Conservation (phyloP, 2,329 filamentous ascomycete species). For the Penicillium verrucosum region DNA sequence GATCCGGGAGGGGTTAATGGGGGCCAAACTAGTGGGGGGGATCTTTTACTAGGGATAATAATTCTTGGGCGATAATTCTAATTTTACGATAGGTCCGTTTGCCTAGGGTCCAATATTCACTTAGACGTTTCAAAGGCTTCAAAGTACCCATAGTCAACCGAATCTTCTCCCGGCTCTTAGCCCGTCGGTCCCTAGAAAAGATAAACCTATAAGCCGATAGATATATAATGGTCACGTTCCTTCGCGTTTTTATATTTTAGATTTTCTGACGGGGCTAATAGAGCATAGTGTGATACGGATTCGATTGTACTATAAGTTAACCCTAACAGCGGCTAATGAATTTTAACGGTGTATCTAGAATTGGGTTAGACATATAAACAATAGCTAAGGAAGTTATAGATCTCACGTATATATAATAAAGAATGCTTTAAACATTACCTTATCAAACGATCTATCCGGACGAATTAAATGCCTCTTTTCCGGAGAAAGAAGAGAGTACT, state of each 20-base stretch:
- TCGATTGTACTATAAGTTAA: conserved; percentile 41
- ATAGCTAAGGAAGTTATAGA: conserved; percentile 32
- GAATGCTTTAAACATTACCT: conserved; percentile 77
- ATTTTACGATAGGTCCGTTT: conserved; percentile 37
- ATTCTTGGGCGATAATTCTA: conserved; percentile 38
- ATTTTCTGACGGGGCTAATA: too few relatives aligned
- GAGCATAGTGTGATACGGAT: conserved; percentile 36
- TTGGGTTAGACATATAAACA: neutral
- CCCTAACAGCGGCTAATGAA: conserved; percentile 41
- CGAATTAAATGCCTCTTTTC: conserved; percentile 40
- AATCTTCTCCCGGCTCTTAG: too few relatives aligned
- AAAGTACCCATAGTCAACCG: too few relatives aligned
- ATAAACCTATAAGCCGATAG: too few relatives aligned
- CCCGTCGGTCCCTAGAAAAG: too few relatives aligned
- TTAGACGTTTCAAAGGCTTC: too few relatives aligned
- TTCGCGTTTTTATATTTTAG: too few relatives aligned
- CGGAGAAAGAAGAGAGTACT: conserved; percentile 39
- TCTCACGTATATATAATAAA: conserved; percentile 58
- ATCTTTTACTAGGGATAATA: conserved; percentile 13
- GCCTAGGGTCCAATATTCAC: conserved; percentile 36
- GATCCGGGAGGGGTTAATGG: neutral
- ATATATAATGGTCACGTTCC: too few relatives aligned
- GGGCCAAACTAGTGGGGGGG: neutral
- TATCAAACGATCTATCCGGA: conserved; percentile 51
- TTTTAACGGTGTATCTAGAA: conserved; percentile 33